Conservation (phyloP, 345 rosid genomes). For the Syzygium jambos region DNA sequence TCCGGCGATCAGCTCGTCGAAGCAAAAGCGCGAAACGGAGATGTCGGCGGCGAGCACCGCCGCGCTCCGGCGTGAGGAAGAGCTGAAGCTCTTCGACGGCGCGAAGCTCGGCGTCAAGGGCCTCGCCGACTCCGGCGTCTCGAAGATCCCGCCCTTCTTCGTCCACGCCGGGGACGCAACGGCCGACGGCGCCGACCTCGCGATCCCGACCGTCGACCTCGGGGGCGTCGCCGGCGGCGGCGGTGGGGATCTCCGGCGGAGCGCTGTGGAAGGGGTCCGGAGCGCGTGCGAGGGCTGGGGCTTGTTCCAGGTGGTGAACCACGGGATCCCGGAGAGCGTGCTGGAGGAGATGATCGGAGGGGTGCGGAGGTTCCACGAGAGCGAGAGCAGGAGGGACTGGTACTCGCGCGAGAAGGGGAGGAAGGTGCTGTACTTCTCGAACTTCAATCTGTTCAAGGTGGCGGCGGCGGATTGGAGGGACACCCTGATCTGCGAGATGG, state of each 20-base stretch:
- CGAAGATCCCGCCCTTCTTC: neutral
- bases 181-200: neutral
- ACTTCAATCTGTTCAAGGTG: slow-evolving; percentile 7
- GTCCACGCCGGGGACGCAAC: neutral
- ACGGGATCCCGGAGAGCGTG: neutral
- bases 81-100: neutral
- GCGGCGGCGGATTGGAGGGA: slow-evolving; percentile 17
- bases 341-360: neutral
- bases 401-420: slow-evolving; percentile 6
- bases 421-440: slow-evolving; percentile 9
- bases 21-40: neutral
- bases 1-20: neutral
- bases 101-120: neutral
- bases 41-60: neutral
- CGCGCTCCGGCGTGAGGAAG: neutral
- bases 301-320: neutral
- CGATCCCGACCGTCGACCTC: neutral
- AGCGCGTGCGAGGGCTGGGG: neutral
- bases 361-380: neutral
- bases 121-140: neutral
- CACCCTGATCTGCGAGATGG: slow-evolving; percentile 6
- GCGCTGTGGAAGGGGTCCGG: neutral
- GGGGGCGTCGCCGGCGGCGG: neutral
- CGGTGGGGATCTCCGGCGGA: neutral
- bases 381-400: slow-evolving; percentile 5